Evolutionary conservation across 108 stramenopile genomes (phyloP), one percentile per base, ranked within the genome.

Genomic region (Epithemia pelagica): DNA sequence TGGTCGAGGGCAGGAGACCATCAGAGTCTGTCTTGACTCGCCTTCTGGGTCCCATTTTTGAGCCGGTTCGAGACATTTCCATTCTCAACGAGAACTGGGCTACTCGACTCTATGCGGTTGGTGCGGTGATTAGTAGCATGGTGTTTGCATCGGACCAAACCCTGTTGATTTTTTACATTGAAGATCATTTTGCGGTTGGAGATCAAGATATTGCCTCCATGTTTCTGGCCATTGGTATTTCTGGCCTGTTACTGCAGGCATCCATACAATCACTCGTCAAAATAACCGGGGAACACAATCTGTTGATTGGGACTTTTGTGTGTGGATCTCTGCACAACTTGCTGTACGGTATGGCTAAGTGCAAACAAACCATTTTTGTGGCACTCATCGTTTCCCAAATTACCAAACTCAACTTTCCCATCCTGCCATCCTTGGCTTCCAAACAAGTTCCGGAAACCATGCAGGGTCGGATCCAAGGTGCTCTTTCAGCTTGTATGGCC

Each of bases 381-480:
- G 84, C 86, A 24, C 58, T 85, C 10, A 70, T 84, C 55, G 60
- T 92, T 18, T 83, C 85, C 0, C 85, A 83, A 32, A 31, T 92
- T 21, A 84, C 86, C 26, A 82, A 83, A 33, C 79, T 85, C 65
- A 76, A 75, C 20, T 87, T 85, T 54, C 91, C 91, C 2, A 74
- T 87, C 25, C 75, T 88, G 28, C 78, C 83, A 22, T 87, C 91
- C 30, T 66, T 88, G 52, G 86, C 83, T 27, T 79, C 88, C 20
- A 85, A 82, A 61, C 74, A 74, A 58, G 91, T 76, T 27, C 69
- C 72, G 23, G 74, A 72, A 51, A 25, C 77, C 27, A 83, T 89
- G 55, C 91, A 92, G 69, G 91, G 91, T 22, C 76, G 78, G 58
- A 77, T 89, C 10, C 91, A 92, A 77, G 91, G 91, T 22, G 87